Evolutionary conservation across 2,329 filamentous ascomycete genomes (phyloP).

Genomic region (Neonectria neomacrospora): DNA sequence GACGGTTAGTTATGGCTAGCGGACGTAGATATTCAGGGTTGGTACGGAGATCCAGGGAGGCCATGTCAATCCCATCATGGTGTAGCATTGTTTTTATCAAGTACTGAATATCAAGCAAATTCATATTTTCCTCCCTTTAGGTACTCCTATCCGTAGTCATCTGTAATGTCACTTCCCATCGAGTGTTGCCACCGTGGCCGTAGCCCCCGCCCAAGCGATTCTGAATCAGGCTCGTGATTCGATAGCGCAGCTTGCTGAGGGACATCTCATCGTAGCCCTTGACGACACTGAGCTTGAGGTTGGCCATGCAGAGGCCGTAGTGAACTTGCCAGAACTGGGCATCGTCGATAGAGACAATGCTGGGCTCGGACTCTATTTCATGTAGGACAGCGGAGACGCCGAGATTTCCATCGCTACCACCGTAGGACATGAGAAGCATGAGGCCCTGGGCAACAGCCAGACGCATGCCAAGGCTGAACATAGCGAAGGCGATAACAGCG

Average conservation of each 20-base stretch:
- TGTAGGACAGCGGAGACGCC: constrained; percentile 79
- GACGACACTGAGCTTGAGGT: constrained; percentile 80
- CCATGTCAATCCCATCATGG: neutral
- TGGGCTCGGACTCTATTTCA: constrained; percentile 84
- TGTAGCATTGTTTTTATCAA: neutral
- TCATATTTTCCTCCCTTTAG: constrained; percentile 23
- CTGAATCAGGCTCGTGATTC: constrained; percentile 81
- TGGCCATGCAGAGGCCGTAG: constrained; percentile 96
- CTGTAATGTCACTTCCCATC: constrained; percentile 95
- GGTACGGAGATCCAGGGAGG: too few relatives aligned
- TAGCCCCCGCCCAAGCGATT: constrained; percentile 90
- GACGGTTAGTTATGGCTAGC: too few relatives aligned
- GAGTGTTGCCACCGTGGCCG: constrained; percentile 78
- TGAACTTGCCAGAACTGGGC: constrained; percentile 99
- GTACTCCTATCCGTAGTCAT: constrained; percentile 59
- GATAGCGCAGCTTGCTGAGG: constrained; percentile 77
- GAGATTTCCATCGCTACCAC: constrained; percentile 50
- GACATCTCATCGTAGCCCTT: constrained; percentile 75
- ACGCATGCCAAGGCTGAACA: constrained; percentile 88
- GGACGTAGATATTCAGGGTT: too few relatives aligned
- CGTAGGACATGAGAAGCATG: constrained; percentile 96
- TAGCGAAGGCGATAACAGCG: constrained; percentile 81
- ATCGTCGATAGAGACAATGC: constrained; percentile 82
- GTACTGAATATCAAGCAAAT: neutral
- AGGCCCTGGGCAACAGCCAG: constrained; percentile 87